Percentiles rank a stretch among this genome's conserved stretches.
phyloP scores from a whole-genome alignment of 176 grass and related monocot genomes.

The Musa acuminata region DNA sequence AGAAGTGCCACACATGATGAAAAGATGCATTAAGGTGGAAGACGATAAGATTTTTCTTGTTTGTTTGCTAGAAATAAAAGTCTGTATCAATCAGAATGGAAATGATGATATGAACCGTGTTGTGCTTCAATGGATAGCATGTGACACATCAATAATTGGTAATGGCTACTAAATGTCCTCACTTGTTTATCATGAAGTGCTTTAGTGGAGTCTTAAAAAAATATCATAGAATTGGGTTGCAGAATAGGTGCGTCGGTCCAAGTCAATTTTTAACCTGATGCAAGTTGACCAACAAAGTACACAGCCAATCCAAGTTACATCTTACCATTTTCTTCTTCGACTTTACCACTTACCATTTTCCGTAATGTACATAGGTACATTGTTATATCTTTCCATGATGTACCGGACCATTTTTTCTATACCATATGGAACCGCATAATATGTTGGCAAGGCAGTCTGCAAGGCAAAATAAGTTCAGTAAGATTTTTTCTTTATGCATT shows the following conservation, averaged over 20 bases:
- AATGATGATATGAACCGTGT: no score
- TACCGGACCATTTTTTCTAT: conserved; percentile 46
- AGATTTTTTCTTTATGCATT: neutral
- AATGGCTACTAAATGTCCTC: no score
- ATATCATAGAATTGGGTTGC: no score
- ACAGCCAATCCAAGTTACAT: neutral
- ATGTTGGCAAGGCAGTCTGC: conserved; percentile 31
- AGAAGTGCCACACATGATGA: conserved; percentile 4
- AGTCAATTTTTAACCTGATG: no score
- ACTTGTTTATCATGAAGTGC: no score
- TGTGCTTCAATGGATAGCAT: neutral
- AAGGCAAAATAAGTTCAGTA: conserved; percentile 9
- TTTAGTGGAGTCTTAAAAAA: no score
- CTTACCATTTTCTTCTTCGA: neutral
- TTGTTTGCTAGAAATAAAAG: no score
- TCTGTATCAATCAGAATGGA: no score
- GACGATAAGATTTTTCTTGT: no score
- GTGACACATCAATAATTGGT: neutral
- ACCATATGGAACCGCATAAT: conserved; percentile 36
- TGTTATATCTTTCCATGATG: conserved; percentile 67
- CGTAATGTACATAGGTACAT: conserved; percentile 46
- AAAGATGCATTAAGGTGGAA: neutral
- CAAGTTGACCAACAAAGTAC: no score
- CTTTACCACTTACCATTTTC: conserved; percentile 54
- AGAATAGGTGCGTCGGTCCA: neutral